A percentile compares a stretch with the other conserved stretches of the same genome.
Evolutionary conservation across 2,329 filamentous ascomycete genomes (phyloP).

Genomic region (Ambrosiella xylebori): DNA sequence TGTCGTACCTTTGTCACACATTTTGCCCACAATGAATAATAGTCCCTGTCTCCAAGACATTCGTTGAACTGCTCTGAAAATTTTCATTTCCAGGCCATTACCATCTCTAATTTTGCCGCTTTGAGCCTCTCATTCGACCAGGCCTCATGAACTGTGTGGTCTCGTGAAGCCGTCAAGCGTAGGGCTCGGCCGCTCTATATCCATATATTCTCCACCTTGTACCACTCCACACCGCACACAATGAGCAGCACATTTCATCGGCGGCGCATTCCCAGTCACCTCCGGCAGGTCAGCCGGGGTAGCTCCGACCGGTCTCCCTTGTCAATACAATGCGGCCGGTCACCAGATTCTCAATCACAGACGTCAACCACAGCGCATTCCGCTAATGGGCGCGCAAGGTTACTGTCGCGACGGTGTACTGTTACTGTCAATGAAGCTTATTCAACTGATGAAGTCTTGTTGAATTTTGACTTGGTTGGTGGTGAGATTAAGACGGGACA

Average conservation of each 20-base stretch:
- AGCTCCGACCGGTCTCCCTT: conserved; percentile 29
- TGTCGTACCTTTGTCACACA: too few relatives aligned
- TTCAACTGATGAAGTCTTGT: conserved; percentile 58
- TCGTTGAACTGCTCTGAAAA: too few relatives aligned
- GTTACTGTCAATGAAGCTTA: conserved; percentile 55
- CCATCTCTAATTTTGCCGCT: too few relatives aligned
- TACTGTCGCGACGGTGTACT: conserved; percentile 31
- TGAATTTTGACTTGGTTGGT: conserved; percentile 56
- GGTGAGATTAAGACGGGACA: conserved; percentile 43
- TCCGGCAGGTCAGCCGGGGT: conserved; percentile 33
- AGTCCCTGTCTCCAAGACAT: too few relatives aligned
- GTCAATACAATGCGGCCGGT: conserved; percentile 36
- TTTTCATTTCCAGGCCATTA: too few relatives aligned
- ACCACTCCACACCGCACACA: conserved; percentile 9
- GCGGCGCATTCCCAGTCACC: conserved; percentile 25
- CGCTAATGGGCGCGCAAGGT: conserved; percentile 4
- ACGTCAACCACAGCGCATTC: conserved; percentile 9
- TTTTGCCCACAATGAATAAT: too few relatives aligned
- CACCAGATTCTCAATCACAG: conserved; percentile 12
- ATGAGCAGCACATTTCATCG: conserved; percentile 27
- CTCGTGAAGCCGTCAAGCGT: neutral
- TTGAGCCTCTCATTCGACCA: too few relatives aligned
- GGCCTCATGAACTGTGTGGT: too few relatives aligned
- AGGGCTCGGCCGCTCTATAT: neutral
- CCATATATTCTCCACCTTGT: conserved; percentile 7